phyloP scores from a whole-genome alignment of 139 green algal genomes.

The Eudorina sp. region DNA sequence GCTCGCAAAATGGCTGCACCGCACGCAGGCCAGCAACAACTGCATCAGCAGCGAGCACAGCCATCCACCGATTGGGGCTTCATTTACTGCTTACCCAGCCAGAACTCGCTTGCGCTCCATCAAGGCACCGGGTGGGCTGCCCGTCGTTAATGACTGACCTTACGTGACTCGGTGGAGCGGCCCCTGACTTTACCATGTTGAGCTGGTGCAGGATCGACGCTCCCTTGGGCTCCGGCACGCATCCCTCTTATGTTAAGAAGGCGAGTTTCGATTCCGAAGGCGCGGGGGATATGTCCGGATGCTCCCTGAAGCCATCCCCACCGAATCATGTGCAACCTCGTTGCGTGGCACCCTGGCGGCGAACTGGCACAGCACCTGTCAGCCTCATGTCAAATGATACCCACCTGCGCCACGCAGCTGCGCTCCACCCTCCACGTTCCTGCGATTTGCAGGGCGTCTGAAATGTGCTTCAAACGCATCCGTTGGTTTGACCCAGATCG shows the following conservation, averaged over 20 bases:
- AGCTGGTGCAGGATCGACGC: neutral
- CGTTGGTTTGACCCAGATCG: too few species aligned
- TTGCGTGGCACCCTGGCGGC: too few species aligned
- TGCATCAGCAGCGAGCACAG: neutral
- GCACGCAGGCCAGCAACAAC: neutral
- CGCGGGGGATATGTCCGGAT: too few species aligned
- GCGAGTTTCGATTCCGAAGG: too few species aligned
- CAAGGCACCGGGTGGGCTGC: neutral
- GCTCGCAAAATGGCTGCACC: neutral
- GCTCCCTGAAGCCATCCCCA: too few species aligned
- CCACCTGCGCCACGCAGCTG: neutral
- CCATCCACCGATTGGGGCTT: constrained; percentile 26
- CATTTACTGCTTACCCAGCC: constrained; percentile 15
- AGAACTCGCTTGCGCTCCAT: neutral
- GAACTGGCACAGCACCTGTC: too few species aligned
- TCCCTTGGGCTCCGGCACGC: neutral
- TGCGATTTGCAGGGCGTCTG: neutral
- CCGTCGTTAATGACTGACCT: neutral
- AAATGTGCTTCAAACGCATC: too few species aligned
- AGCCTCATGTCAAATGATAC: too few species aligned
- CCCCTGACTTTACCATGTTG: neutral
- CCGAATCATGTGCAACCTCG: neutral
- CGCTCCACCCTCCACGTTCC: neutral
- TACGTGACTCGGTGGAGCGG: too few species aligned
- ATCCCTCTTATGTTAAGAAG: constrained; percentile 25